These are phyloP conservation scores for Fusarium sp. DNA, from an alignment of 2,329 filamentous ascomycete species.

Conservation along the genomic window DNA sequence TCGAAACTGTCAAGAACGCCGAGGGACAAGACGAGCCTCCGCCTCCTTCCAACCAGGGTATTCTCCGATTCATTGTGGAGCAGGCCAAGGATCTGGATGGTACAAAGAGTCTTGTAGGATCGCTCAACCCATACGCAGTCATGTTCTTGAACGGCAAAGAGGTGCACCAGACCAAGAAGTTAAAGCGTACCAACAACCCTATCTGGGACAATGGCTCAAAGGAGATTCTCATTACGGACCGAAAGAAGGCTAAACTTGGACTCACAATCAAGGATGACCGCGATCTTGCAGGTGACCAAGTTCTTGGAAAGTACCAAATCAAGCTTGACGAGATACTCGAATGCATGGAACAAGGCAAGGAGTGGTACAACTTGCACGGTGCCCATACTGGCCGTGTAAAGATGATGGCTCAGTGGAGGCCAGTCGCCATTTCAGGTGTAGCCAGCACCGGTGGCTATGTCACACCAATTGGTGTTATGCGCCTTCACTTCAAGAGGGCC, in stretches of 20 bases:
- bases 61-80: constrained; percentile 91
- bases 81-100: constrained; percentile 97
- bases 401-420: constrained; percentile 94
- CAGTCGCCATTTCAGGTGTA: constrained; percentile 86
- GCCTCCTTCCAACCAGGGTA: constrained; percentile 92
- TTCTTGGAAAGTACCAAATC: constrained; percentile 93
- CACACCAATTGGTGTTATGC: constrained; percentile 94
- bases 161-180: constrained; percentile 87
- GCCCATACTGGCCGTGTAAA: constrained; percentile 88
- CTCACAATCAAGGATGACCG: constrained; percentile 96
- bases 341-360: constrained; percentile 89
- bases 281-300: constrained; percentile 83
- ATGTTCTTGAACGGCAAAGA: constrained; percentile 93
- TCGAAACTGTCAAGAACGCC: constrained; percentile 76
- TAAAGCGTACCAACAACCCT: constrained; percentile 97
- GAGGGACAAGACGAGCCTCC: constrained; percentile 84
- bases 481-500: constrained; percentile 89
- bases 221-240: constrained; percentile 94
- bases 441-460: constrained; percentile 89
- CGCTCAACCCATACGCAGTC: constrained; percentile 90
- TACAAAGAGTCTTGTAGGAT: constrained; percentile 89
- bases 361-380: constrained; percentile 93
- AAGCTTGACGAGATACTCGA: constrained; percentile 94
- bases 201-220: constrained; percentile 95
- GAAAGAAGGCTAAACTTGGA: constrained; percentile 89